Evolutionary conservation across 2,329 filamentous ascomycete species (phyloP).

Genomic region (Aspergillus fumigatiaffinis): DNA sequence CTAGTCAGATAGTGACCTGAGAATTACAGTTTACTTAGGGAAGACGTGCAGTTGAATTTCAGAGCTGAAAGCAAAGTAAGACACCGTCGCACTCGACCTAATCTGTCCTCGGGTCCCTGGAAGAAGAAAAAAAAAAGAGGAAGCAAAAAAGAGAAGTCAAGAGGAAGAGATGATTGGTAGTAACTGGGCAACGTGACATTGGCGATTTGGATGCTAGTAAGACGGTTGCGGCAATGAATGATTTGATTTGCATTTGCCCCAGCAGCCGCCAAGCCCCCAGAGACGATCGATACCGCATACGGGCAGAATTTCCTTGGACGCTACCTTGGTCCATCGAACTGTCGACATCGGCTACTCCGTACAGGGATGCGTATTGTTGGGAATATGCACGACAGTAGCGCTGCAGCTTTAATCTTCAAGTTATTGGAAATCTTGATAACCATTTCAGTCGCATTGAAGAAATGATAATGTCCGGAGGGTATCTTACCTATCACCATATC

Average conservation of each 20-base stretch:
- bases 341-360: neutral
- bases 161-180: neutral
- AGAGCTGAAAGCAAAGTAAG: too few relatives aligned
- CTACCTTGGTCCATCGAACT: neutral
- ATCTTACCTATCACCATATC: too few relatives aligned
- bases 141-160: neutral
- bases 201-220: neutral
- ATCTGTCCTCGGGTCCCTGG: too few relatives aligned
- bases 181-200: neutral
- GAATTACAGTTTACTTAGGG: neutral
- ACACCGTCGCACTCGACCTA: too few relatives aligned
- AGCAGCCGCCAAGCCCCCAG: neutral
- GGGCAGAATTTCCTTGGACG: neutral
- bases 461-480: neutral
- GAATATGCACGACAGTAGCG: neutral
- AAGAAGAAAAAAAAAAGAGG: conserved; percentile 3
- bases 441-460: too few relatives aligned
- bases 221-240: conserved; percentile 4
- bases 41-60: neutral
- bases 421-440: too few relatives aligned
- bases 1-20: neutral
- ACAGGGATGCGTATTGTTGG: neutral
- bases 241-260: neutral
- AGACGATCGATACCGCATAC: neutral
- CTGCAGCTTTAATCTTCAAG: too few relatives aligned